Base-by-base conservation (phyloP, 2,329 filamentous ascomycete genomes). In the Metarhizium humberi region DNA sequence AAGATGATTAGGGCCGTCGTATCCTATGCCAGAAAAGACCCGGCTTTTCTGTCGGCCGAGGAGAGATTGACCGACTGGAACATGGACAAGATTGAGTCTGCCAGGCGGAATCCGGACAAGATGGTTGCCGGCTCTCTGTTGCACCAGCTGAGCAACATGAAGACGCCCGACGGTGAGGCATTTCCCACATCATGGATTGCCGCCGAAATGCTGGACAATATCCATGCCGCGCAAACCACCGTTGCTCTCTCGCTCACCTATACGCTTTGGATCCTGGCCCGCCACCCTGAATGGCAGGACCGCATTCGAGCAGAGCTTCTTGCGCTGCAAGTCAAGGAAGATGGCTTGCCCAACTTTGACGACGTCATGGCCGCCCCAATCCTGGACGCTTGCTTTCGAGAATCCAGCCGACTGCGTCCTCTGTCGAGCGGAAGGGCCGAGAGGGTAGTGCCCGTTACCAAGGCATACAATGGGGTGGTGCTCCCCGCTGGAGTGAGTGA, bases 151-250 rank as follows among this genome's bases (percentile, higher is more conserved):
- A 45, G 36, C 20, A 25, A 56, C 45, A 40, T 40, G n/a, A 53
- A 53, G 47, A 56, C 55, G 5, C n/a, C 50, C 4, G 38, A 49
- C 14, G 55, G 51, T 4, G 50, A 50, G 18, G 18, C 34, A 1
- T 16, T 53, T 20, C 13, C 55, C 4, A 16, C 20, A 14, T 14
- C 51, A 8, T 56, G 46, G 50, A 53, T 56, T 10, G 55, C 55
- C n/a, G 45, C 55, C 8, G 50, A 53, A 20, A 46, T 56, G 6
- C 46, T 56, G 29, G 55, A 56, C 18, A 56, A 56, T n/a, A 48
- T 56, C 30, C 50, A 56, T 36, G 55, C 50, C 30, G 55, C 55
- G 2, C 55, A 56, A 42, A 46, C 55, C 3, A 56, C 55, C 6
- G 51, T 53, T 18, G 51, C 55, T 38, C 50, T 53, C 30, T 34